Evolutionary conservation across 2,329 filamentous ascomycete genomes (phyloP), one percentile per base, ranked within the genome.

Genomic region (Didymella arachidicola): DNA sequence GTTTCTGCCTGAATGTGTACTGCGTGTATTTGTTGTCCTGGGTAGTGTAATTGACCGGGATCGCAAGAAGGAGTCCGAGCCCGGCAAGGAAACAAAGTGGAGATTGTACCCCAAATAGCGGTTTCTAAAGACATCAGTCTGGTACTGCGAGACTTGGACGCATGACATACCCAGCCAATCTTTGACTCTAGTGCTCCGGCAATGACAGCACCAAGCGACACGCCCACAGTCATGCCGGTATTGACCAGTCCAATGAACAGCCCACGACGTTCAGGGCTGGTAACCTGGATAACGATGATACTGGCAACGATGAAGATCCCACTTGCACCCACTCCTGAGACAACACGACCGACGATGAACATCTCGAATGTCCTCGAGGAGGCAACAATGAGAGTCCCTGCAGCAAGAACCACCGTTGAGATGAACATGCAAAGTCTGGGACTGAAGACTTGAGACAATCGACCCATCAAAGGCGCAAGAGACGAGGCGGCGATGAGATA

Each of bases 231-330:
- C 71, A 90, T 89, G 0, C 87, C 87, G 0, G 88, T 83, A 67
- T 94, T 95, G 19, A 91, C 82, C 39, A 92, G 75, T 1, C 91
- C 92, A 60, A 96, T 85, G 55, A 87, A 90, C 19, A 95, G 63
- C 0, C 92, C 92, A 57, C 92, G 82, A 4, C 86, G 82, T 62
- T 86, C 87, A 60, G 87, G 85, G 22, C 83, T 86, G 0, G 88
- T 85, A 61, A 95, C 79, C 71, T 94, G 89, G n/a, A 95, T 82
- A 0, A 91, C 87, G 22, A 94, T 80, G 46, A 96, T 91, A 45
- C 92, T 86, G 1, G 88, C 84, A 7, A 93, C 83, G 0, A 89
- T 89, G 78, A 92, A 86, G 46, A 92, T 84, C 0, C 90, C 90
- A 2, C 89, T 89, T 16, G 84, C 88, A 0, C 91, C 92, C 8